These are phyloP conservation scores for Coemansia sp. DNA, from an alignment of 192 early-diverging fungal species.

Conservation along the genomic window DNA sequence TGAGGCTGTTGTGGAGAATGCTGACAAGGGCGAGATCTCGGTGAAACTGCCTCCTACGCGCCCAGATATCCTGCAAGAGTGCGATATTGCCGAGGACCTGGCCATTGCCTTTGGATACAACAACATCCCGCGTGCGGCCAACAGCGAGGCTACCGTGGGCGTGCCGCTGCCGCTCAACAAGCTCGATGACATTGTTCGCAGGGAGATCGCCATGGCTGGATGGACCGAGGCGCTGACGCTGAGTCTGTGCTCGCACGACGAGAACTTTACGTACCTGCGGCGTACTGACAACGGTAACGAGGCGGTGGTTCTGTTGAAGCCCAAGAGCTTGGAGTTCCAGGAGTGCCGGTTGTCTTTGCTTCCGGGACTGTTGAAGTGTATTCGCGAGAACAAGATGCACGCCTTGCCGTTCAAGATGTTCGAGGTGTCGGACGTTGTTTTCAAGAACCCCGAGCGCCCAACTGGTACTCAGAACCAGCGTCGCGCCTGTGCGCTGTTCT, in stretches of 20 bases:
- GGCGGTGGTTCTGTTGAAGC: conserved; percentile 89
- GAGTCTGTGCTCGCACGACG: conserved; percentile 96
- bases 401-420: conserved; percentile 93
- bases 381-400: conserved; percentile 84
- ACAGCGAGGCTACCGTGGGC: conserved; percentile 81
- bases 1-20: conserved; percentile 58
- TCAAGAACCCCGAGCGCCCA: conserved; percentile 84
- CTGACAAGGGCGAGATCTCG: conserved; percentile 47
- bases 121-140: conserved; percentile 81
- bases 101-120: conserved; percentile 98
- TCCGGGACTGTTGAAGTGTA: conserved; percentile 92
- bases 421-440: conserved; percentile 93
- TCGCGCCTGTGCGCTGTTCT: conserved; percentile 84
- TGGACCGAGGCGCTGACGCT: conserved; percentile 95
- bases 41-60: conserved; percentile 90
- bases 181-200: conserved; percentile 81
- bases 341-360: conserved; percentile 92
- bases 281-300: conserved; percentile 75
- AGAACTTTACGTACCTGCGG: conserved; percentile 91
- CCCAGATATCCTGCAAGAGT: conserved; percentile 93
- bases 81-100: conserved; percentile 98
- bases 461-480: conserved; percentile 87
- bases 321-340: conserved; percentile 89
- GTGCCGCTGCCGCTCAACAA: conserved; percentile 92
- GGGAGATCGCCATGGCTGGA: conserved; percentile 86